Conservation (phyloP, 805 yeast genomes). For the Starmerella roubikii region DNA sequence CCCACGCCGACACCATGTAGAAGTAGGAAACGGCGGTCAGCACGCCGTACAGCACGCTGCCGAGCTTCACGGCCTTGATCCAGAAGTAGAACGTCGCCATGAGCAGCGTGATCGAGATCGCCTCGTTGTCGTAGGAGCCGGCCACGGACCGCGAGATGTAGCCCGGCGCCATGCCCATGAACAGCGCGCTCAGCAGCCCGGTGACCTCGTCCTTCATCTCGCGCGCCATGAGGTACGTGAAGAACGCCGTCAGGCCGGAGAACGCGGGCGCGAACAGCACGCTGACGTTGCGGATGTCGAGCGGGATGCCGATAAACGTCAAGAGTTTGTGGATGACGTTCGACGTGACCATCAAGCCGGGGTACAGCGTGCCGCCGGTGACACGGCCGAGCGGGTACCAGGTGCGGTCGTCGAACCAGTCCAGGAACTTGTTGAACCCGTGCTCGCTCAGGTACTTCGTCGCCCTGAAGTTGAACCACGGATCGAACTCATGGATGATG, state of each 20-base stretch:
- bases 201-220: conserved; percentile 86
- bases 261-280: conserved; percentile 95
- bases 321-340: conserved; percentile 73
- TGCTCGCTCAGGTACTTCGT: conserved; percentile 78
- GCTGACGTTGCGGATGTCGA: conserved; percentile 91
- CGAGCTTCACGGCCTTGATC: conserved; percentile 87
- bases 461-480: conserved; percentile 70
- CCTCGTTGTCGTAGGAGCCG: conserved; percentile 97
- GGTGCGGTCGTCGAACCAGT: conserved; percentile 97
- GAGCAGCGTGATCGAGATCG: conserved; percentile 88
- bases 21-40: conserved; percentile 80
- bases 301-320: conserved; percentile 54
- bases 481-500: conserved; percentile 84
- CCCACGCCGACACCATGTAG: conserved; percentile 99
- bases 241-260: conserved; percentile 80
- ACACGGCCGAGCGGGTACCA: conserved; percentile 99
- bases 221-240: conserved; percentile 71
- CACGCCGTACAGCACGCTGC: conserved; percentile 73
- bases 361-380: conserved; percentile 96
- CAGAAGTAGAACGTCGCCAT: conserved; percentile 93
- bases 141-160: conserved; percentile 97
- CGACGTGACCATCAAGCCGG: conserved; percentile 97
- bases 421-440: conserved; percentile 79
- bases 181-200: conserved; percentile 81
- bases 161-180: conserved; percentile 97